Evolutionary conservation across 2,329 filamentous ascomycete genomes (phyloP).

Genomic region (Penicillium hesseltinei): DNA sequence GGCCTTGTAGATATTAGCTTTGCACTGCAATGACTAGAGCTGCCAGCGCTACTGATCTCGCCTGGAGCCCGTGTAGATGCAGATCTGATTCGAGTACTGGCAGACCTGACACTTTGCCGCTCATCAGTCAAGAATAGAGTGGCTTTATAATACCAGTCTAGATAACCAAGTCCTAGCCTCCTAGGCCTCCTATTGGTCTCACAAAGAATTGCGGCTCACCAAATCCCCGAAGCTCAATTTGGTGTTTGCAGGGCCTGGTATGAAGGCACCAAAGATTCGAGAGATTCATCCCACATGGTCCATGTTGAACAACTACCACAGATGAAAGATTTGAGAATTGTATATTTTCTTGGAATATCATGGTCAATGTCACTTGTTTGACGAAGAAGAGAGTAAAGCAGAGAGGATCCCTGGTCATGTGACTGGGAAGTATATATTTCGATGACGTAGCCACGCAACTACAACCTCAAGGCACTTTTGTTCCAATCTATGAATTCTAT

Average conservation of each 20-base stretch:
- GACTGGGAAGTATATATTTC: not conserved
- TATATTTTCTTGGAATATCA: not conserved
- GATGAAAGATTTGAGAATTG: not conserved
- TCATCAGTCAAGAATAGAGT: not conserved
- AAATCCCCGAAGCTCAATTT: not conserved
- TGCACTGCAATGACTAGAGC: conserved; percentile 1
- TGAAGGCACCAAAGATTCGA: not conserved
- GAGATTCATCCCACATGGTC: not conserved
- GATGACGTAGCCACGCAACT: not conserved
- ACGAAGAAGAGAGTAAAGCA: too few species aligned
- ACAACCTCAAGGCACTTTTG: not conserved
- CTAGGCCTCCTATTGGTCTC: not conserved
- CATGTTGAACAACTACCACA: not conserved
- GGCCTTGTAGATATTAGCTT: not conserved
- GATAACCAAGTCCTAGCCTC: not conserved
- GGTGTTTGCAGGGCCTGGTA: not conserved
- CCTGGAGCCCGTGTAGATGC: not conserved
- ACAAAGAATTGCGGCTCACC: not conserved
- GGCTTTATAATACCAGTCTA: not conserved
- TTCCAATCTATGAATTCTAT: too few species aligned
- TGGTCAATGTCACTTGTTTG: not conserved
- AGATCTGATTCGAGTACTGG: not conserved
- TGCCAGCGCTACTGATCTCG: conserved; percentile 5
- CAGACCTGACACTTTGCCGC: too few species aligned
- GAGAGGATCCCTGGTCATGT: not conserved